Base-by-base conservation (phyloP, 192 early-diverging fungal genomes). In the Chytriomyces sp. region DNA sequence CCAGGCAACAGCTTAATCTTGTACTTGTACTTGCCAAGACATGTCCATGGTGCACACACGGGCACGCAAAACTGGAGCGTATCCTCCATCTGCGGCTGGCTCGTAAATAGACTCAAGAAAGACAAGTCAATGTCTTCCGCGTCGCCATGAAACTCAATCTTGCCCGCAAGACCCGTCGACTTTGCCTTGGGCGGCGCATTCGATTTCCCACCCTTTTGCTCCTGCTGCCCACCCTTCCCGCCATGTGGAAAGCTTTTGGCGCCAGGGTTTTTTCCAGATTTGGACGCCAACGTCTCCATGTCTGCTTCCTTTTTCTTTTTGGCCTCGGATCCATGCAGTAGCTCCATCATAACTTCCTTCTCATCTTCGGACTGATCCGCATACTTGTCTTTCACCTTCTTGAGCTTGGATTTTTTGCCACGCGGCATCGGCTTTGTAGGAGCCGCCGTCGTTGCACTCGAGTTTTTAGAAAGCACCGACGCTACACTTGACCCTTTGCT, bases 311-410 rank as follows among this genome's bases (percentile, higher is more conserved):
- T 55, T 38, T 82, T 61, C 39, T 52, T n/a, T 8, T 61, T 56
- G 34, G 31, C 22, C 22, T 59, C 64, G 58, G 84, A 78, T 36
- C 89, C 86, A 6, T 89, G 92, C 34, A 97, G 77, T 17, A 99
- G 68, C 26, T 92, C 85, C 87, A 95, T 88, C 59, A 92, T 88
- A 36, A 94, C 73, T 67, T 90, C 82, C 31, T 89, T 85, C 61
- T 99, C 96, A 54, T 96, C 94, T 37, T 99, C 96, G 64, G 96
- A 94, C 78, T 94, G 92, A 76, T 98, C 96, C 3, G 84, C 91
- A 78, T 99, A 99, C 78, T 96, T 97, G 36, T 89, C 89, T 78
- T 96, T 96, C 28, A 93, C 86, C 81, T 97, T 98, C 84, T 92
- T 93, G 34, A 88, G 70, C 80, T 98, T 98, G 39, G 89, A 88